These are phyloP conservation scores for Amyloporia xantha DNA, from an alignment of 768 basidiomycete species.

Conservation along the genomic window DNA sequence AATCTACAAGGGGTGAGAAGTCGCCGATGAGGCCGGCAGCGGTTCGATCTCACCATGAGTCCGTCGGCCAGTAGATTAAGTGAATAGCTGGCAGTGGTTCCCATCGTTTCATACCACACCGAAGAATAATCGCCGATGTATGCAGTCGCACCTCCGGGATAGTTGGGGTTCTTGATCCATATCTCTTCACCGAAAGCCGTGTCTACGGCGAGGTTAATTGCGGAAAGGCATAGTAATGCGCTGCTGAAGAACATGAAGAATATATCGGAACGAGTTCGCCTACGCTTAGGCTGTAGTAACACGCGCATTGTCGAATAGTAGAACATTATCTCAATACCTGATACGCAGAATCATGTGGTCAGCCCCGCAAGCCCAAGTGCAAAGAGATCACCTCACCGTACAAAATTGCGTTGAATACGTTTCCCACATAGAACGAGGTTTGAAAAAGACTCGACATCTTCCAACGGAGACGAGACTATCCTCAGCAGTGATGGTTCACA, in stretches of 20 bases:
- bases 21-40: too few species aligned
- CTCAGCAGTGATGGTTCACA: too few species aligned
- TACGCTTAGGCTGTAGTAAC: slow-evolving; percentile 3
- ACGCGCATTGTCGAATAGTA: slow-evolving; percentile 13
- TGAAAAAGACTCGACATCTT: slow-evolving; percentile 6
- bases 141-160: slow-evolving; percentile 19
- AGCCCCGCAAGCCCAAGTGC: too few species aligned
- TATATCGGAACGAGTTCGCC: slow-evolving; percentile 5
- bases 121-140: slow-evolving; percentile 14
- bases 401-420: slow-evolving; percentile 13
- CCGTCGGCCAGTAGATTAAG: slow-evolving; percentile 21
- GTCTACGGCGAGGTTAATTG: slow-evolving; percentile 20
- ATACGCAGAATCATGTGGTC: too few species aligned
- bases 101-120: slow-evolving; percentile 21
- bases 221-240: slow-evolving; percentile 19
- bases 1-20: too few species aligned
- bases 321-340: slow-evolving; percentile 18
- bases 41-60: slow-evolving; percentile 15
- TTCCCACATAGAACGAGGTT: slow-evolving; percentile 12
- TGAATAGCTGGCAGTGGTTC: slow-evolving; percentile 15
- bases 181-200: slow-evolving; percentile 22
- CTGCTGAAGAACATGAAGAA: slow-evolving; percentile 19
- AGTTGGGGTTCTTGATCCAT: slow-evolving; percentile 22
- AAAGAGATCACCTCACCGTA: slow-evolving; percentile 4
- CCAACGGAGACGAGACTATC: too few species aligned